These are phyloP conservation scores for Amanita rubescens DNA, from an alignment of 768 basidiomycete genomes.

Conservation along the genomic window DNA sequence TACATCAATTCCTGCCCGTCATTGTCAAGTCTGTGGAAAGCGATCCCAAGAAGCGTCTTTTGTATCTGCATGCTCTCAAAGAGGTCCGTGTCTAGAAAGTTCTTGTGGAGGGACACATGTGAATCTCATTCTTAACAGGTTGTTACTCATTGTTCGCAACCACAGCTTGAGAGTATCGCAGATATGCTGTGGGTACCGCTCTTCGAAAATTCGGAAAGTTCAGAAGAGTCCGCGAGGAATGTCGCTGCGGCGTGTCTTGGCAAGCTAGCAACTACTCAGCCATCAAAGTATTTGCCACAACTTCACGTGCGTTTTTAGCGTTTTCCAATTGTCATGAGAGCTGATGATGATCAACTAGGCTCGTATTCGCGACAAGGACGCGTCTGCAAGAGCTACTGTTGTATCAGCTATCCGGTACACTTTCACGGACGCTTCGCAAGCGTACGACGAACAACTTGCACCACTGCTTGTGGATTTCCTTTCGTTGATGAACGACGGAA, in stretches of 20 bases:
- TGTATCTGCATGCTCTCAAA: conserved; percentile 89
- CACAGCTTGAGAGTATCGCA: conserved; percentile 80
- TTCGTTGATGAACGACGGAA: conserved; percentile 80
- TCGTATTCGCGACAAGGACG: conserved; percentile 59
- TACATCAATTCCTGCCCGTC: conserved; percentile 77
- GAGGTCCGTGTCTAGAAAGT: conserved; percentile 46
- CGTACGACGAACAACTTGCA: conserved; percentile 87
- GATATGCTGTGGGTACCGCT: conserved; percentile 89
- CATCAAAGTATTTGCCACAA: conserved; percentile 85
- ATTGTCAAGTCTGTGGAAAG: conserved; percentile 74
- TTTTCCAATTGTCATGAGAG: not conserved
- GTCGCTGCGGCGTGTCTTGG: conserved; percentile 96
- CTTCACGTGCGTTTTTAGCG: conserved; percentile 61
- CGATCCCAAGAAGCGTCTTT: conserved; percentile 70
- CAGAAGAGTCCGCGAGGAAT: conserved; percentile 89
- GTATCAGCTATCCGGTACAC: conserved; percentile 92
- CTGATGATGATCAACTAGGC: conserved; percentile 30
- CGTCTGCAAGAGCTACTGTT: conserved; percentile 78
- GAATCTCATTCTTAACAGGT: conserved; percentile 40
- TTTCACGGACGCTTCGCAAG: conserved; percentile 77
- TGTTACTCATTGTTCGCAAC: conserved; percentile 83
- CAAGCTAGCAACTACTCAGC: conserved; percentile 88
- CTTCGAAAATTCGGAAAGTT: conserved; percentile 83
- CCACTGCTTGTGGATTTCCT: conserved; percentile 88
- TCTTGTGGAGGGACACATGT: not conserved